Evolutionary conservation across 768 basidiomycete species (phyloP).

Genomic region (Leccinum imitatum): DNA sequence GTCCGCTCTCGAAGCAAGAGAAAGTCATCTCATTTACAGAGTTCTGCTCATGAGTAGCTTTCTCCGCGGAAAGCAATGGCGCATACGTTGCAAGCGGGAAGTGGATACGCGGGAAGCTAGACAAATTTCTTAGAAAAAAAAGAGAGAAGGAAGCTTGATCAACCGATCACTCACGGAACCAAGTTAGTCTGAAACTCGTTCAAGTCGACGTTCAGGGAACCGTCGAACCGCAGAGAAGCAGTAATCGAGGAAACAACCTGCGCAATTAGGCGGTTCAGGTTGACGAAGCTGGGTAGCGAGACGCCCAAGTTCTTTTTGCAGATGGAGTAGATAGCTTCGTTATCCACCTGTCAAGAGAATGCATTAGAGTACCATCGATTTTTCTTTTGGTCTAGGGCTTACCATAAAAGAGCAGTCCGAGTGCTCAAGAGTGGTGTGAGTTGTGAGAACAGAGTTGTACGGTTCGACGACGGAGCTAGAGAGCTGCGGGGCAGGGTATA

Average conservation of each 20-base stretch:
- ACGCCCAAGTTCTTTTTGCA: constrained; percentile 95
- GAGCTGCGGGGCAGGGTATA: constrained; percentile 93
- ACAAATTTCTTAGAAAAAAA: constrained; percentile 5
- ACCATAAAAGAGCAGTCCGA: constrained; percentile 99
- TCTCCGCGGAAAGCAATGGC: constrained; percentile 92
- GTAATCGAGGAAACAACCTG: constrained; percentile 99
- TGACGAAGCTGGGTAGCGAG: constrained; percentile 82
- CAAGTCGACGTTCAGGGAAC: constrained; percentile 94
- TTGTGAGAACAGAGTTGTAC: constrained; percentile 97
- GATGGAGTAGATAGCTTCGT: constrained; percentile 99
- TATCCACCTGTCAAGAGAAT: constrained; percentile 70
- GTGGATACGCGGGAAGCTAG: constrained; percentile 94
- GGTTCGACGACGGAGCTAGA: constrained; percentile 98
- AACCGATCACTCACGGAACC: constrained; percentile 75
- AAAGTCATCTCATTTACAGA: constrained; percentile 98
- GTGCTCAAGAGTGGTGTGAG: constrained; percentile 98
- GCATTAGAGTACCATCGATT: constrained; percentile 7
- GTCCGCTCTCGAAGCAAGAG: constrained; percentile 94
- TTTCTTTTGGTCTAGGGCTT: not conserved
- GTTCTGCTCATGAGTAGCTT: constrained; percentile 95
- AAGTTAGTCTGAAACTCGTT: constrained; percentile 99
- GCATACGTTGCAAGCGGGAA: constrained; percentile 98
- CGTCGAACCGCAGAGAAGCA: constrained; percentile 95
- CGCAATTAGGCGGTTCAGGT: constrained; percentile 95
- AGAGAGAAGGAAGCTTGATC: not conserved